phyloP scores from a whole-genome alignment of 768 basidiomycete species.

The Omphalotus guepiniiformis region DNA sequence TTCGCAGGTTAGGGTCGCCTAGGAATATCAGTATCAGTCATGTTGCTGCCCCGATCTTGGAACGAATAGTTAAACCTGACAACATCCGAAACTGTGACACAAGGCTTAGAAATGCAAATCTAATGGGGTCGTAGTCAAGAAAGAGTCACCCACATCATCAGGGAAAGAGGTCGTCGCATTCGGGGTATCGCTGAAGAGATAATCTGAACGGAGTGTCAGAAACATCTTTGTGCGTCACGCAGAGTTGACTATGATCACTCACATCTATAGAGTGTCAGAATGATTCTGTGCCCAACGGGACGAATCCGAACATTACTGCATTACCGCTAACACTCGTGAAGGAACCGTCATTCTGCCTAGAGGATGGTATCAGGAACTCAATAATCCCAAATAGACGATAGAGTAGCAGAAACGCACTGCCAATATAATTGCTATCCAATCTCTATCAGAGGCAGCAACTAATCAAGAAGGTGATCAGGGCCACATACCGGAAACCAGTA shows the following conservation, averaged over 20 bases:
- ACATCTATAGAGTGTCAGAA: slow-evolving; percentile 5
- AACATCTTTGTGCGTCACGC: not conserved
- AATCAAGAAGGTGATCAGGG: not conserved
- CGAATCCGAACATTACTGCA: slow-evolving; percentile 10
- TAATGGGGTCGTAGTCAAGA: not conserved
- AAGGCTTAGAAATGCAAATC: not conserved
- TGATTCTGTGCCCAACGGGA: not conserved
- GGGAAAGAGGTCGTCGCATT: slow-evolving; percentile 11
- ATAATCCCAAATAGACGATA: not conserved
- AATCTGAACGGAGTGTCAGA: slow-evolving; percentile 1
- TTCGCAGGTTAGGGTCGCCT: slow-evolving; percentile 31
- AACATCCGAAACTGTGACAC: slow-evolving; percentile 7
- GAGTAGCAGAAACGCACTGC: slow-evolving; percentile 6
- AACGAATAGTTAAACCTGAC: not conserved
- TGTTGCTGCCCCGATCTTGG: not conserved
- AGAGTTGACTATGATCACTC: not conserved
- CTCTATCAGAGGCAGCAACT: not conserved
- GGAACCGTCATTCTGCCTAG: slow-evolving; percentile 12
- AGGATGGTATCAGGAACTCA: not conserved
- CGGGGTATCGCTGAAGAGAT: slow-evolving; percentile 9
- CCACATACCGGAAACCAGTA: slow-evolving; percentile 18
- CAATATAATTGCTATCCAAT: slow-evolving; percentile 10
- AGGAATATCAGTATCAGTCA: not conserved
- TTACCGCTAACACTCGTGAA: slow-evolving; percentile 11
- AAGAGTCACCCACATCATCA: slow-evolving; percentile 7